These are phyloP conservation scores for Karstenula rhodostoma DNA, from an alignment of 2,329 filamentous ascomycete genomes.

Conservation along the genomic window DNA sequence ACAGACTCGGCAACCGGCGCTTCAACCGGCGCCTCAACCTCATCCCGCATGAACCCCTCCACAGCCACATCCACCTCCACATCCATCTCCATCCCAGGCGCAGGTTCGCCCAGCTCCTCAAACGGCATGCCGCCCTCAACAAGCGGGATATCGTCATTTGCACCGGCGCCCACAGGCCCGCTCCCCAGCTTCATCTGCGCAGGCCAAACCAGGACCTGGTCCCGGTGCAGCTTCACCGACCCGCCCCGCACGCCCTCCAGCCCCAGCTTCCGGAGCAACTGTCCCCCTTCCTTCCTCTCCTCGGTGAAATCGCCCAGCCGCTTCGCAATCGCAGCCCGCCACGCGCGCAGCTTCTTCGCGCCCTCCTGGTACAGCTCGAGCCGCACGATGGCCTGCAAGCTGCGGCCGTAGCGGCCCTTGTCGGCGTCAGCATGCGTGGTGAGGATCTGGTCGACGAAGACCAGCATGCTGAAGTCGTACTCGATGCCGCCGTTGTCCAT, in stretches of 20 bases:
- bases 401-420: slow-evolving; percentile 36
- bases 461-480: slow-evolving; percentile 60
- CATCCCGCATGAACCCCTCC: not conserved
- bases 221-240: not conserved
- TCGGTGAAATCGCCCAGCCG: slow-evolving; percentile 37
- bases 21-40: not conserved
- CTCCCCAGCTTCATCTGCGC: not conserved
- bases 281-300: slow-evolving; percentile 12
- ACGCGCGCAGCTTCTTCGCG: slow-evolving; percentile 38
- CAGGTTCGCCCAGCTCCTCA: not conserved
- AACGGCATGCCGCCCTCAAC: not conserved
- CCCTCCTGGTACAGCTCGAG: slow-evolving; percentile 48
- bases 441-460: slow-evolving; percentile 48
- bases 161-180: not conserved
- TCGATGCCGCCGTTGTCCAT: slow-evolving; percentile 71
- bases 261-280: not conserved
- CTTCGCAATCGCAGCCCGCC: slow-evolving; percentile 39
- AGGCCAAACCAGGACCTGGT: not conserved
- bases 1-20: not conserved
- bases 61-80: not conserved
- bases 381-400: slow-evolving; percentile 39
- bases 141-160: slow-evolving; percentile 1
- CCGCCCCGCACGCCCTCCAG: not conserved
- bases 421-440: slow-evolving; percentile 32
- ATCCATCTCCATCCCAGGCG: not conserved